Conservation (phyloP, 108 stramenopile genomes). For the Cyclostephanos invisitatus region DNA sequence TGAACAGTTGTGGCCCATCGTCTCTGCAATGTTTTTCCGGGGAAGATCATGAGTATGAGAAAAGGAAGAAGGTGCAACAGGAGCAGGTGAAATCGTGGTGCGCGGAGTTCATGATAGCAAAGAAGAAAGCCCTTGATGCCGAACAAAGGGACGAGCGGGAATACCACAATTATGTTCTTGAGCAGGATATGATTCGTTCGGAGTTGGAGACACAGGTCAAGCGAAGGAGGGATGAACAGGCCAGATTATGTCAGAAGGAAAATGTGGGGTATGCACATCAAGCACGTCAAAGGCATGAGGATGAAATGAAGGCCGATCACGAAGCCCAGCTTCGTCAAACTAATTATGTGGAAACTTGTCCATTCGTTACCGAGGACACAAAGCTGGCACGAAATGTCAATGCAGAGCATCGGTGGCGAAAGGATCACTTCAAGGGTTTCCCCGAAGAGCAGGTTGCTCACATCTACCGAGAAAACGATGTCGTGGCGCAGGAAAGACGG, state of each 20-base stretch:
- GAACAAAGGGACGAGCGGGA: slow-evolving; percentile 32
- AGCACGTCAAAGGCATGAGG: slow-evolving; percentile 15
- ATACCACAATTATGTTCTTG: slow-evolving; percentile 32
- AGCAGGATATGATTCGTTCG: slow-evolving; percentile 32
- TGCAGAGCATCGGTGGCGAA: slow-evolving; percentile 26
- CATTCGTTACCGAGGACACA: slow-evolving; percentile 36
- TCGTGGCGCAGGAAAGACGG: slow-evolving; percentile 32
- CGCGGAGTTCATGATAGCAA: slow-evolving; percentile 29
- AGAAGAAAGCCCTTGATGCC: slow-evolving; percentile 32
- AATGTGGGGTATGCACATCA: slow-evolving; percentile 40
- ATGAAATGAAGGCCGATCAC: slow-evolving; percentile 33
- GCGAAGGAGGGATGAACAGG: slow-evolving; percentile 29
- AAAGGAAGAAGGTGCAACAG: slow-evolving; percentile 45
- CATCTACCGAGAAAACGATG: slow-evolving; percentile 40
- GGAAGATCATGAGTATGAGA: slow-evolving; percentile 28
- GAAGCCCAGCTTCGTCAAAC: slow-evolving; percentile 30
- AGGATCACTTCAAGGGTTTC: slow-evolving; percentile 50
- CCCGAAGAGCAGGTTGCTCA: slow-evolving; percentile 22
- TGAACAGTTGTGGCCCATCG: slow-evolving; percentile 42
- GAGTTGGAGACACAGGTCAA: slow-evolving; percentile 16
- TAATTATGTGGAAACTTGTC: slow-evolving; percentile 26
- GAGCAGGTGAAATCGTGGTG: slow-evolving; percentile 46
- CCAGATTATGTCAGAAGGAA: slow-evolving; percentile 31
- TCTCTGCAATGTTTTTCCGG: slow-evolving; percentile 44
- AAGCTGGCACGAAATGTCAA: slow-evolving; percentile 18